phyloP scores from a whole-genome alignment of 495 filamentous ascomycete species.

The Neurospora sp. region DNA sequence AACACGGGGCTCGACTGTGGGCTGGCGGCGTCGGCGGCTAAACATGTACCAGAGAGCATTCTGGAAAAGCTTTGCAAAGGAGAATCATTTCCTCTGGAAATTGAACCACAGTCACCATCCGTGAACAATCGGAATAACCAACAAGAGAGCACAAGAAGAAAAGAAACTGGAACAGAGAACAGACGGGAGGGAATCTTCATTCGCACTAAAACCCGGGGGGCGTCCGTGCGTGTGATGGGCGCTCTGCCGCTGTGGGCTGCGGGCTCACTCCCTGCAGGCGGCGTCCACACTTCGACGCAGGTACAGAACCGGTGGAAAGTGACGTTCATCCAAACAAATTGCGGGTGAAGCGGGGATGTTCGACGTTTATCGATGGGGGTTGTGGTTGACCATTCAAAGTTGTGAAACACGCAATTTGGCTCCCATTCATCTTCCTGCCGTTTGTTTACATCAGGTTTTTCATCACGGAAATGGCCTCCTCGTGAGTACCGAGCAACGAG shows the following conservation, averaged over 20 bases:
- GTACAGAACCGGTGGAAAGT: background rate
- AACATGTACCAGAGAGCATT: background rate
- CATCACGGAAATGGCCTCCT: background rate
- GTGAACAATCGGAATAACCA: background rate
- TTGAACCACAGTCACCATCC: background rate
- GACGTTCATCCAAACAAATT: background rate
- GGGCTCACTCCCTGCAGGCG: background rate
- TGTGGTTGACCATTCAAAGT: background rate
- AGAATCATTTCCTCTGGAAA: background rate
- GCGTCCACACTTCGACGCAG: background rate
- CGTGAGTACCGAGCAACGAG: background rate
- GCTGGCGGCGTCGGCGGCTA: background rate
- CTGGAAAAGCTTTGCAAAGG: background rate
- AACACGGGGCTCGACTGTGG: background rate
- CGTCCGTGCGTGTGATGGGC: background rate
- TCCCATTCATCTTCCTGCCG: background rate
- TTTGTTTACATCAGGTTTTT: background rate
- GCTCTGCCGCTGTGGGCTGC: background rate
- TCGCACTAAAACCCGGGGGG: background rate
- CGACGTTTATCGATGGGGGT: background rate
- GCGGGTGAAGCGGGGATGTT: background rate
- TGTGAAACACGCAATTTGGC: background rate
- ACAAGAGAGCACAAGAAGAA: background rate
- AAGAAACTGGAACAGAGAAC: background rate
- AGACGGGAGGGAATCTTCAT: background rate